These are phyloP conservation scores for Neurospora tetrasperma DNA, from an alignment of 495 filamentous ascomycete genomes.

Conservation along the genomic window DNA sequence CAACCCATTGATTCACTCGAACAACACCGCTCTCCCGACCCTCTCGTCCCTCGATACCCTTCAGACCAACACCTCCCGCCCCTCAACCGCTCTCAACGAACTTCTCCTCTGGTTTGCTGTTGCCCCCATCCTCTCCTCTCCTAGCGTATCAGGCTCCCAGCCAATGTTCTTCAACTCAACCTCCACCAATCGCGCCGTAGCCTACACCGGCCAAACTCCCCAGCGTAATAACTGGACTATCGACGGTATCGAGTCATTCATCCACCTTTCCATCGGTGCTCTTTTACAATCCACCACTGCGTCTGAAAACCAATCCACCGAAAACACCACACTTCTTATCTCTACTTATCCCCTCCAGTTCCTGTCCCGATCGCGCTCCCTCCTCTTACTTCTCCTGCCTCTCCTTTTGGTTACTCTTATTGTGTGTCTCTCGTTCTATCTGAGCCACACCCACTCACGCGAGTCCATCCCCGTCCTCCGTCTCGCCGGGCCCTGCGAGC, in stretches of 20 bases:
- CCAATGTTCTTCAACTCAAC: conserved; percentile 22
- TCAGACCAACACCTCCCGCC: conserved; percentile 2
- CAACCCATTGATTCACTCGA: not conserved
- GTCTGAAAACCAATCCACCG: not conserved
- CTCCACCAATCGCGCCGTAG: conserved; percentile 8
- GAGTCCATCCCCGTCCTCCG: conserved; percentile 21
- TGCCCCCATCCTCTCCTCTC: conserved; percentile 14
- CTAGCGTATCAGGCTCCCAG: conserved; percentile 18
- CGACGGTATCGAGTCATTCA: conserved; percentile 13
- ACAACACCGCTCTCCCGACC: not conserved
- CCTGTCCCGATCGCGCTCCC: conserved; percentile 4
- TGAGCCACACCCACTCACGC: not conserved
- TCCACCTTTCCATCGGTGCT: conserved; percentile 19
- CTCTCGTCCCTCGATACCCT: conserved; percentile 16
- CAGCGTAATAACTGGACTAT: conserved; percentile 18
- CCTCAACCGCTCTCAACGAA: conserved; percentile 16
- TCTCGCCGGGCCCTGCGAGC: conserved; percentile 6
- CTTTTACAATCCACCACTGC: conserved; percentile 15
- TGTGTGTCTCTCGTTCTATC: conserved; percentile 4
- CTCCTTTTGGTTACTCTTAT: conserved; percentile 6
- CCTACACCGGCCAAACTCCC: conserved; percentile 7
- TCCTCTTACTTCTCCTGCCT: conserved; percentile 15
- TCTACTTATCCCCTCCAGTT: conserved; percentile 1
- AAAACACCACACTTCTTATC: not conserved
- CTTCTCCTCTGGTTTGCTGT: conserved; percentile 24